Evolutionary conservation across 768 basidiomycete genomes (phyloP), one percentile per base, ranked within the genome.

Genomic region (Boletellus ananas): DNA sequence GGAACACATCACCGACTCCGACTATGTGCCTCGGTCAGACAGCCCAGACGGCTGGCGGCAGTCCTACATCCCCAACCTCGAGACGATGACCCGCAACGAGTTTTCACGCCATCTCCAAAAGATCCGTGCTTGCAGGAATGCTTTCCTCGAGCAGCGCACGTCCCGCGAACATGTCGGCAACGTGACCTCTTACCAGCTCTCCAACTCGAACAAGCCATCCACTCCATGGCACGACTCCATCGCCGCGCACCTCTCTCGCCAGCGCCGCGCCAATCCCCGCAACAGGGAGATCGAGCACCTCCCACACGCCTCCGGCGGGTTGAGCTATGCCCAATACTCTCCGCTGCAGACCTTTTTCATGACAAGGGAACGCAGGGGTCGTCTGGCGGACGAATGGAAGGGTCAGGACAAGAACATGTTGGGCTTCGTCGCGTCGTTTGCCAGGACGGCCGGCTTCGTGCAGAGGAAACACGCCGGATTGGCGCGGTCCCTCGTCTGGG

Each of bases 241-340:
- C 25, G 66, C 61, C 9, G 29, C 50, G 4, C 40, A 50, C 43
- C 17, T 63, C 45, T 49, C 63, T 36, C 47, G 65, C 59, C 51
- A 23, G n/a, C 51, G 65, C 14, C 57, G 67, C 3, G 53, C 56
- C 27, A 49, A 65, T 39, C 51, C 65, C 7, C 53, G 57, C 18
- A 64, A 50, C 34, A 68, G 55, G 45, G 56, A 58, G 35, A 83
- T 91, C 54, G 80, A 82, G 52, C 83, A 78, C 37, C 73, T 79
- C 48, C 87, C 87, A 0, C 90, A 91, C 56, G 74, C 69, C 23
- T 73, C 68, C 34, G 87, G 75, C 34, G 90, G 79, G 3, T 73
- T 90, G 36, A 69, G 72, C 39, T 92, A 91, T 64, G 65, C 79
- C 3, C 70, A 72, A 35, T 73, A 77, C 33, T 73, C 84, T 6